Conservation (phyloP, 176 grass and related monocot genomes). For the Raddia guianensis region DNA sequence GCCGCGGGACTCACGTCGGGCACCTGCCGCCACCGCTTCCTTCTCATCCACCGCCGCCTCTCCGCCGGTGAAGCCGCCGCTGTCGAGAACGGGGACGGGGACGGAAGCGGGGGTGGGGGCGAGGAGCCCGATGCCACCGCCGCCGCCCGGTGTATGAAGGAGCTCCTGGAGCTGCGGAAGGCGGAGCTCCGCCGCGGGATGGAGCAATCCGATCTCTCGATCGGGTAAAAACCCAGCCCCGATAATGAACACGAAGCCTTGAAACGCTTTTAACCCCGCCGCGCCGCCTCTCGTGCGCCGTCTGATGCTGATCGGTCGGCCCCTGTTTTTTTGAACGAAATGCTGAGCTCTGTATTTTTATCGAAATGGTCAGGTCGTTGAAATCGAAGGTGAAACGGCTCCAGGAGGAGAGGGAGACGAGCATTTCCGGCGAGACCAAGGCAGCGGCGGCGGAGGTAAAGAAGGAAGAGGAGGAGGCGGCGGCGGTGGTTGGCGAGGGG, state of each 20-base stretch:
- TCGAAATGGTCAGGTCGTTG: slow-evolving; percentile 67
- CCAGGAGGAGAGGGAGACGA: slow-evolving; percentile 63
- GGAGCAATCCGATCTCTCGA: slow-evolving; percentile 79
- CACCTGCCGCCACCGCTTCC: slow-evolving; percentile 55
- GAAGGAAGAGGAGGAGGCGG: slow-evolving; percentile 46
- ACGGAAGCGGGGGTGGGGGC: background rate
- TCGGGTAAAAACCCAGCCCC: slow-evolving; percentile 61
- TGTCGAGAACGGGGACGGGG: background rate
- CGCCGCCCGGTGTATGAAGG: slow-evolving; percentile 58
- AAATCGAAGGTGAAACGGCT: slow-evolving; percentile 78
- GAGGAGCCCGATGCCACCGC: slow-evolving; percentile 33
- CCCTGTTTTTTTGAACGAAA: background rate
- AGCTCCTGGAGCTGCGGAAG: slow-evolving; percentile 76
- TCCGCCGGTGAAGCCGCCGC: slow-evolving; percentile 19
- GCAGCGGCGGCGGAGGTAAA: background rate
- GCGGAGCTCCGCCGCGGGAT: slow-evolving; percentile 89
- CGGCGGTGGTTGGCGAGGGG: too few species aligned
- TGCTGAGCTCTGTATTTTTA: slow-evolving; percentile 20
- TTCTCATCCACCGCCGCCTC: slow-evolving; percentile 70
- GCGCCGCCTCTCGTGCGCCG: background rate
- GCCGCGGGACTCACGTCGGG: slow-evolving; percentile 41
- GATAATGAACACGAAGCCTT: slow-evolving; percentile 24
- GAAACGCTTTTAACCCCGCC: slow-evolving; percentile 23
- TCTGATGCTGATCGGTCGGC: slow-evolving; percentile 54
- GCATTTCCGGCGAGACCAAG: slow-evolving; percentile 43